Percentiles rank a stretch among this genome's conserved stretches.
Evolutionary conservation across 306 rosid species (phyloP).

Genomic region (Trifolium dubium): DNA sequence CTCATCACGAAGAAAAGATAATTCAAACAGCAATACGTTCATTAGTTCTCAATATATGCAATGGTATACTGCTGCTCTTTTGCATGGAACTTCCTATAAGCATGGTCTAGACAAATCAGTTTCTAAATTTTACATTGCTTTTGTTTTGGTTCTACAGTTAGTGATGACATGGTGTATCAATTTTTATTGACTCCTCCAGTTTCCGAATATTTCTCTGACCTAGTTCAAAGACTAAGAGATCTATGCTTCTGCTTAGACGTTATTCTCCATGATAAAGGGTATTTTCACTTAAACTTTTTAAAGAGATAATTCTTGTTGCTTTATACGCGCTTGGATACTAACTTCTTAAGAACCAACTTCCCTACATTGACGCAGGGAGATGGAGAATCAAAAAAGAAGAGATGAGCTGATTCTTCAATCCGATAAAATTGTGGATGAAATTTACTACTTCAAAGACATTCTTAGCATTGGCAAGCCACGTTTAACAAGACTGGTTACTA

Average conservation of each 20-base stretch:
- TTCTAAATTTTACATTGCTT: slow-evolving; percentile 45
- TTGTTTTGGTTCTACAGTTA: slow-evolving; percentile 67
- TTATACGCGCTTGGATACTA: not conserved
- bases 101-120: slow-evolving; percentile 28
- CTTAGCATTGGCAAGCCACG: slow-evolving; percentile 56
- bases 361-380: slow-evolving; percentile 58
- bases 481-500: slow-evolving; percentile 57
- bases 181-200: slow-evolving; percentile 76
- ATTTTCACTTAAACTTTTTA: slow-evolving; percentile 33
- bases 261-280: slow-evolving; percentile 58
- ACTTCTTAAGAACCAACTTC: slow-evolving; percentile 34
- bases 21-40: slow-evolving; percentile 77
- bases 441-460: slow-evolving; percentile 80
- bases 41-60: slow-evolving; percentile 69
- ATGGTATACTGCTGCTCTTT: slow-evolving; percentile 52
- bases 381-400: slow-evolving; percentile 49
- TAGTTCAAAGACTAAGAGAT: slow-evolving; percentile 62
- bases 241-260: slow-evolving; percentile 63
- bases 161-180: slow-evolving; percentile 72
- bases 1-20: slow-evolving; percentile 79
- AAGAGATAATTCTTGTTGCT: slow-evolving; percentile 14
- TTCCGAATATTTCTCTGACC: slow-evolving; percentile 78
- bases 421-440: slow-evolving; percentile 68
- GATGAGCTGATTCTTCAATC: slow-evolving; percentile 62
- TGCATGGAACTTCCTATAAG: slow-evolving; percentile 34